Conservation (phyloP, 1,139 yeast species). For the Groenewaldozyma sp. region DNA sequence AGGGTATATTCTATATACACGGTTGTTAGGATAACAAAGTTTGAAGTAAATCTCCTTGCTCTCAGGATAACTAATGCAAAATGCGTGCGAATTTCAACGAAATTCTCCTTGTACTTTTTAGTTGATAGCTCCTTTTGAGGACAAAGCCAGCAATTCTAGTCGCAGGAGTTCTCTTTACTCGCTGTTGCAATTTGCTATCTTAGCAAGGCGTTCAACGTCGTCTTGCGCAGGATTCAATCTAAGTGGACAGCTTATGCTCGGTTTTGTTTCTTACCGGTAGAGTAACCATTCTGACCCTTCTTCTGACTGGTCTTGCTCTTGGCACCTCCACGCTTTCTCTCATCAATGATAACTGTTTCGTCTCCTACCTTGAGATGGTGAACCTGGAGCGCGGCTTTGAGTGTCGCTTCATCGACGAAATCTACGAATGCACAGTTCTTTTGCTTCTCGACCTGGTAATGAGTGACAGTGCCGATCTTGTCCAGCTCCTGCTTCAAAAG, state of each 20-base stretch:
- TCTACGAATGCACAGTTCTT: slow-evolving; percentile 34
- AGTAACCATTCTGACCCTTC: slow-evolving; percentile 7
- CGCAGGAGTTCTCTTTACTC: no score
- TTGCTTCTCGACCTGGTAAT: slow-evolving; percentile 29
- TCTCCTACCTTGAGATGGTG: slow-evolving; percentile 27
- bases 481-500: slow-evolving; percentile 26
- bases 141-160: neutral
- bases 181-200: no score
- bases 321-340: slow-evolving; percentile 26
- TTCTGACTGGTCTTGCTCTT: slow-evolving; percentile 10
- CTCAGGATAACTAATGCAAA: no score
- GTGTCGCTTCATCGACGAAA: slow-evolving; percentile 26
- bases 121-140: neutral
- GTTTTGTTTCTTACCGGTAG: slow-evolving; percentile 7
- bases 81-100: no score
- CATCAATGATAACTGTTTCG: slow-evolving; percentile 25
- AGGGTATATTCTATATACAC: no score
- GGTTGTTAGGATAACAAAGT: no score
- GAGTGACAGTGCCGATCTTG: slow-evolving; percentile 28
- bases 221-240: no score
- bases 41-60: no score
- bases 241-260: slow-evolving; percentile 1
- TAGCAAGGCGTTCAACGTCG: no score
- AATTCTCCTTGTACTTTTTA: neutral
- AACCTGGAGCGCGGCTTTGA: slow-evolving; percentile 26